Percentiles rank a stretch among this genome's conserved stretches.
Conservation (phyloP, 306 rosid species). For the Hylodesmum podocarpum region DNA sequence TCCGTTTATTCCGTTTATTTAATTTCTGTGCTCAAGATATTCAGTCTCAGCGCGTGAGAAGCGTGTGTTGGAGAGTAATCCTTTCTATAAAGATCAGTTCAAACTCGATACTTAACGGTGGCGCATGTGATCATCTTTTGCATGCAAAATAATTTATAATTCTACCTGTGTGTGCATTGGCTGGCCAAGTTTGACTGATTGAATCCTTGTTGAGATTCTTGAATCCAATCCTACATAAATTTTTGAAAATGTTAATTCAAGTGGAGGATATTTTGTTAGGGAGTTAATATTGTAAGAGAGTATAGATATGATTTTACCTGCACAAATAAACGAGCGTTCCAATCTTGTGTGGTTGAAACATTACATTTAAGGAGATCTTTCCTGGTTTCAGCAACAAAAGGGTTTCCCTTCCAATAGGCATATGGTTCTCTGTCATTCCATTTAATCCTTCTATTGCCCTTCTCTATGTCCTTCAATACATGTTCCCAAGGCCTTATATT, state of each 20-base stretch:
- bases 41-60: no score
- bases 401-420: conserved; percentile 91
- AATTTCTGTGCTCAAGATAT: no score
- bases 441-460: conserved; percentile 52
- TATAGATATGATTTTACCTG: conserved; percentile 47
- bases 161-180: conserved; percentile 58
- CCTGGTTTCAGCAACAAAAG: conserved; percentile 49
- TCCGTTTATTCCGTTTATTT: no score
- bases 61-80: no score
- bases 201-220: conserved; percentile 62
- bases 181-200: conserved; percentile 57
- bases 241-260: not conserved
- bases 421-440: conserved; percentile 69
- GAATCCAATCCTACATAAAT: conserved; percentile 57
- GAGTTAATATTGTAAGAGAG: no score
- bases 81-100: no score
- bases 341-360: conserved; percentile 44
- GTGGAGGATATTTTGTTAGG: not conserved
- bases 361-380: conserved; percentile 73
- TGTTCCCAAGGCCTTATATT: conserved; percentile 81
- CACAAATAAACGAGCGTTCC: conserved; percentile 57
- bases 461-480: conserved; percentile 46
- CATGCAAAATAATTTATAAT: no score
- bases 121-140: no score
- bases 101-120: no score